Evolutionary conservation across 164 flowering plant genomes (phyloP).

Genomic region (Stephania japonica): DNA sequence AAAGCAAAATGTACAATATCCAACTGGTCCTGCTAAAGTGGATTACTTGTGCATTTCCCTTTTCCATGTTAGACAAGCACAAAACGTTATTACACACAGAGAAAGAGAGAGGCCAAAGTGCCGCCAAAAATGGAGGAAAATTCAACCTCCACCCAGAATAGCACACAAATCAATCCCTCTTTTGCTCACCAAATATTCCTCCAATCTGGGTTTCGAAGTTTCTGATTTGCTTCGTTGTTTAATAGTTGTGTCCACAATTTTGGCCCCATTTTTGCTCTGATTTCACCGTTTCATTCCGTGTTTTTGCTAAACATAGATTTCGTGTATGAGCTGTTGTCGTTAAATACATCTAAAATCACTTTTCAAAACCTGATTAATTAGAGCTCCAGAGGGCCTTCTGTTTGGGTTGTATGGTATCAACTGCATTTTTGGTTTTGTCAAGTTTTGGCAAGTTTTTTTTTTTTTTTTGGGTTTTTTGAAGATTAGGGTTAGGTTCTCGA

Average conservation of each 20-base stretch:
- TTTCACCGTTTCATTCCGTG: neutral
- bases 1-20: no score
- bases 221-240: neutral
- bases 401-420: neutral
- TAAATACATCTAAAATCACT: neutral
- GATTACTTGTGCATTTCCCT: no score
- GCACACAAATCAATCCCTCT: neutral
- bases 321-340: neutral
- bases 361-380: no score
- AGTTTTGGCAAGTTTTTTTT: neutral
- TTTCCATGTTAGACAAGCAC: no score
- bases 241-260: neutral
- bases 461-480: neutral
- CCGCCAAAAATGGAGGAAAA: constrained; percentile 2
- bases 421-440: neutral
- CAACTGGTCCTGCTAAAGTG: no score
- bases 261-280: neutral
- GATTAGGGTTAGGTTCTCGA: neutral
- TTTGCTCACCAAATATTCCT: neutral
- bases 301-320: neutral
- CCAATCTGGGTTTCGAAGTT: neutral
- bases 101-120: neutral
- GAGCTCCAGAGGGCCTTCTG: neutral
- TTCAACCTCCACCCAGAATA: neutral
- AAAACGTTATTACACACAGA: no score